Evolutionary conservation across 768 basidiomycete genomes (phyloP), one percentile per base, ranked within the genome.

Genomic region (Trametes maxima): DNA sequence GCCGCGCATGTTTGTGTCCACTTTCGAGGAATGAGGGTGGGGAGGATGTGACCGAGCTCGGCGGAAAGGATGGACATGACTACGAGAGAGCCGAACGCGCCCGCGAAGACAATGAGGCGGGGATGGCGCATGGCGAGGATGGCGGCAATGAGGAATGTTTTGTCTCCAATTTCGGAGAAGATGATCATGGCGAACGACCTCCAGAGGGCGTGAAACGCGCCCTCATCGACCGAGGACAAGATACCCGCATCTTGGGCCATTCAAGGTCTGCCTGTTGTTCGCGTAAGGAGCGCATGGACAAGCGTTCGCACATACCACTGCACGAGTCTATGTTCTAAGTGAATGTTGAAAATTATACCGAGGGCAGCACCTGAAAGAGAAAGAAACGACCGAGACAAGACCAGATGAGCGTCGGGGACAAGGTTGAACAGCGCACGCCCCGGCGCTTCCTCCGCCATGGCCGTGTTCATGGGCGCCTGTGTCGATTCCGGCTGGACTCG

Each of bases 21-120:
- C 57, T 71, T 72, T 66, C 78, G 82, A 10, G 95, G 94, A 43
- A 96, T 83, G 39, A 98, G 83, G 0, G 88, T 84, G 0, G 94
- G 90, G 0, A 99, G 84, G 47, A 98, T 77, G 70, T 94, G 89
- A 0, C 97, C 97, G 80, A 98, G 83, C n/a, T 86, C 89, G 12
- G 96, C 94, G 14, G 92, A 95, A 52, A 98, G 85, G 43, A 95
- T 79, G 50, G 93, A 95, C 97, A 99, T 99, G 73, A 97, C 75
- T 55, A 90, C 80, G 46, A 99, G 84, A 8, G 94, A 94, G 16
- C 84, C 81, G 66, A 98, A 88, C 1, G 97, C 95, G 35, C 95
- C 97, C 0, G 80, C 79, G 71, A 98, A 98, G 60, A 99, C 94
- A 58, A 87, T 76, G 45, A 89, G 66, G 21, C 95, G 88, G 1